Evolutionary conservation across 805 yeast species (phyloP).

Genomic region (Cephaloascus fragrans): DNA sequence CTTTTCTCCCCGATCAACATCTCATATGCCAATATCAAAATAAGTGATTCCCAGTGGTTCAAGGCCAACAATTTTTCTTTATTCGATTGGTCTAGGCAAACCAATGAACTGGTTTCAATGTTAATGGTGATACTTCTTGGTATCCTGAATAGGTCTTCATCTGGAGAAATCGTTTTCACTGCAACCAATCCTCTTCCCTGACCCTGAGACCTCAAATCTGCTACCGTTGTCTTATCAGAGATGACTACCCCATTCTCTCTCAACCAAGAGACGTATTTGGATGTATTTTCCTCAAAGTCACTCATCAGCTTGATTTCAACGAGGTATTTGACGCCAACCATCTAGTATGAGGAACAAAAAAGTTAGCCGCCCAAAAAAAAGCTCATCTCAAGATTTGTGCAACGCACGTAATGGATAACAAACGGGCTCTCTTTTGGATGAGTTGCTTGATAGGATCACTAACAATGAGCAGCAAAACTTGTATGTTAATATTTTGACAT

Average conservation of each 20-base stretch:
- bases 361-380: no score
- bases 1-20: constrained; percentile 33
- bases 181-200: constrained; percentile 83
- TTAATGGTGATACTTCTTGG: constrained; percentile 53
- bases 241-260: constrained; percentile 28
- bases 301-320: not conserved
- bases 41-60: constrained; percentile 72
- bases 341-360: no score
- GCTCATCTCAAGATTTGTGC: no score
- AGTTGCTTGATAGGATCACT: no score
- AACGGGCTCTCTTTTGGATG: no score
- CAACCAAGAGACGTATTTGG: constrained; percentile 36
- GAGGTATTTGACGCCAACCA: no score
- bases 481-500: no score
- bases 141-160: constrained; percentile 59
- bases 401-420: no score
- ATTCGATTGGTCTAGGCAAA: constrained; percentile 17
- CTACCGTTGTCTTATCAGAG: constrained; percentile 47
- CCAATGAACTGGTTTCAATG: constrained; percentile 44
- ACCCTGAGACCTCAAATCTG: constrained; percentile 44
- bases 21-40: constrained; percentile 60
- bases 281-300: constrained; percentile 16
- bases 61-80: constrained; percentile 27
- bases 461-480: no score
- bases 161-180: constrained; percentile 42